A percentile compares a stretch with the other conserved stretches of the same genome.
Evolutionary conservation across 129 eudicot genomes (phyloP).

Genomic region (Chrysanthemum seticuspe): DNA sequence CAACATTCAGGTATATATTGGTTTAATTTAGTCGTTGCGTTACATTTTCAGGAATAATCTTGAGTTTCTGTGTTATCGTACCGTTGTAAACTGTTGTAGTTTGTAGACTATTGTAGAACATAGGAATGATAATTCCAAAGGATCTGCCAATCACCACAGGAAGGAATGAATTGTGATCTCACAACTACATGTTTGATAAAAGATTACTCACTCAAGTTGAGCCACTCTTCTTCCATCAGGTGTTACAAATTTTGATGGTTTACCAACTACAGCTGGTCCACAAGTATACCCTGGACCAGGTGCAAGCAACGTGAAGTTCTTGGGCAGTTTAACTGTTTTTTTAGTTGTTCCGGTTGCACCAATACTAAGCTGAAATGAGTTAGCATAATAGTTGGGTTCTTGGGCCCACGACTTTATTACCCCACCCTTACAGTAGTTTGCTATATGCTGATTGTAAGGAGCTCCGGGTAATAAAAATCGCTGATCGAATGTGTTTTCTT

Average conservation of each 20-base stretch:
- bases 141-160: too few relatives aligned
- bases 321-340: constrained; percentile 76
- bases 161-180: too few relatives aligned
- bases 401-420: constrained; percentile 91
- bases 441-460: constrained; percentile 90
- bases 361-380: constrained; percentile 86
- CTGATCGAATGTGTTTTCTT: constrained; percentile 73
- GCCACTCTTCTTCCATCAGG: constrained; percentile 79
- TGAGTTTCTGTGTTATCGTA: too few relatives aligned
- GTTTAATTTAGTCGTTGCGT: too few relatives aligned
- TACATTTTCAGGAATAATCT: too few relatives aligned
- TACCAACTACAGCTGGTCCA: constrained; percentile 81
- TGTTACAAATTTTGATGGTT: constrained; percentile 51
- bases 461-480: constrained; percentile 86
- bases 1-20: too few relatives aligned
- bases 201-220: too few relatives aligned
- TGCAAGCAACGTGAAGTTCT: constrained; percentile 77
- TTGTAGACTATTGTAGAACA: too few relatives aligned
- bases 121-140: too few relatives aligned
- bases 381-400: constrained; percentile 64
- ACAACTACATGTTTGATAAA: too few relatives aligned
- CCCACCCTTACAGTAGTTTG: constrained; percentile 94
- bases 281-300: constrained; percentile 98
- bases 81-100: too few relatives aligned
- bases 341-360: constrained; percentile 90